Percentiles rank a stretch among this genome's conserved stretches.
phyloP scores from a whole-genome alignment of 495 filamentous ascomycete species.

The Opeltia flavorubescens region DNA sequence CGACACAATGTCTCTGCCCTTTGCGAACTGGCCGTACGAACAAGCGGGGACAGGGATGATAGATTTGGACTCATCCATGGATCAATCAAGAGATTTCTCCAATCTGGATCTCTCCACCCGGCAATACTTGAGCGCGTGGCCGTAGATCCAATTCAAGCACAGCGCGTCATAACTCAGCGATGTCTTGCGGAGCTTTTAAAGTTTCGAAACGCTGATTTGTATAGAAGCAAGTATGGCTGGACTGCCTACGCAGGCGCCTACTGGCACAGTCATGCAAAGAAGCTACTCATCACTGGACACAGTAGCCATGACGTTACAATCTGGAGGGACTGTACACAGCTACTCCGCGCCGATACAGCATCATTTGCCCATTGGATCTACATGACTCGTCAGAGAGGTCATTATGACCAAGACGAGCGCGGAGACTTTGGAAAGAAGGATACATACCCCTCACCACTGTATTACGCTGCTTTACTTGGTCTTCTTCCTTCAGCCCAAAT shows the following conservation, averaged over 20 bases:
- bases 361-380: background rate
- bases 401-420: background rate
- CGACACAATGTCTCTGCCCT: background rate
- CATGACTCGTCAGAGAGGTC: background rate
- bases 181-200: background rate
- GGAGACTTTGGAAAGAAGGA: background rate
- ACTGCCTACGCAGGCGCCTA: background rate
- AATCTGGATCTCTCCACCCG: background rate
- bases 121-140: background rate
- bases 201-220: background rate
- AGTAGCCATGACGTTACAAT: no score
- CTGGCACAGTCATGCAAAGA: background rate
- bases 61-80: background rate
- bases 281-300: background rate
- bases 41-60: background rate
- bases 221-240: background rate
- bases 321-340: background rate
- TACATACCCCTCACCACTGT: background rate
- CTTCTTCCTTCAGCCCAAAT: background rate
- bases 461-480: background rate
- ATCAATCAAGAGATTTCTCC: background rate
- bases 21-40: background rate
- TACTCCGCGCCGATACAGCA: background rate
- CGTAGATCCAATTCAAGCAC: background rate
- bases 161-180: background rate